A percentile compares a stretch with the other conserved stretches of the same genome.
phyloP scores from a whole-genome alignment of 192 early-diverging fungal species.

The Podochytrium sp. region DNA sequence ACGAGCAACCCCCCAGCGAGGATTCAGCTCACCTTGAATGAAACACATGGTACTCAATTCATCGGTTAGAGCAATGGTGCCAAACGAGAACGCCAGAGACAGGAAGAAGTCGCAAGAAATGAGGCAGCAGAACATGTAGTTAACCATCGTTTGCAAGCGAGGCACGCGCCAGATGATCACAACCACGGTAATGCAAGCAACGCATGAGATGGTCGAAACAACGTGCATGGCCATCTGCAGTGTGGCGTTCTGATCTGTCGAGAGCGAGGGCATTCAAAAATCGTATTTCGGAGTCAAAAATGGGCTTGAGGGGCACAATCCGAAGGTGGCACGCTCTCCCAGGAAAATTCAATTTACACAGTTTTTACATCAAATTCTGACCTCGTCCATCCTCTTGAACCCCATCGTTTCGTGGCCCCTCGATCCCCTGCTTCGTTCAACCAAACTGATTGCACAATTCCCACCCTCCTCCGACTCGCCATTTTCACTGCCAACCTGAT shows the following conservation, averaged over 20 bases:
- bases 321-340: background rate
- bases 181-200: background rate
- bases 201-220: background rate
- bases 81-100: background rate
- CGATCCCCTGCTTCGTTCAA: background rate
- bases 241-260: background rate
- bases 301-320: background rate
- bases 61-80: background rate
- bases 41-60: background rate
- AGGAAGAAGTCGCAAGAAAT: background rate
- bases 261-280: background rate
- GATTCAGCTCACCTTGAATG: conserved; percentile 1
- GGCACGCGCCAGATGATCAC: background rate
- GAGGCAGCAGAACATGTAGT: background rate
- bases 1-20: background rate
- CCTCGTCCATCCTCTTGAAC: background rate
- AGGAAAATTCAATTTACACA: background rate
- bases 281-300: background rate
- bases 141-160: background rate
- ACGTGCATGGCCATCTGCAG: background rate
- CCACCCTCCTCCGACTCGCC: background rate
- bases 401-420: background rate
- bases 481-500: background rate
- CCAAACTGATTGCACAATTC: background rate
- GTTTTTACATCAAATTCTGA: background rate